These are phyloP conservation scores for Mucor velutinosus DNA, from an alignment of 371 early-diverging fungal species.

Conservation along the genomic window DNA sequence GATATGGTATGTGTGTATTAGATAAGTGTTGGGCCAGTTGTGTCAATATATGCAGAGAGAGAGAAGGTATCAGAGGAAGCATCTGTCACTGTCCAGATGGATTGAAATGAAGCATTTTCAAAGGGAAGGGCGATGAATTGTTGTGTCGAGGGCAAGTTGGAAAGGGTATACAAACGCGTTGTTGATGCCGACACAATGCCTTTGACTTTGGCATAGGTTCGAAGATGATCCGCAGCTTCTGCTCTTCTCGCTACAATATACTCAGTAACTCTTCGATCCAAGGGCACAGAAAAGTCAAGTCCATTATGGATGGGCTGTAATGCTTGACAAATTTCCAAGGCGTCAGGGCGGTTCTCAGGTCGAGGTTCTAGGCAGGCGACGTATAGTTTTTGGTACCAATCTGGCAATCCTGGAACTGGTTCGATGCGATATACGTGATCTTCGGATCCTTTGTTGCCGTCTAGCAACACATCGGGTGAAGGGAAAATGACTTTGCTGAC, in stretches of 20 bases:
- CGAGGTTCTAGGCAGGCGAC: constrained; percentile 44
- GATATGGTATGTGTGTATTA: neutral
- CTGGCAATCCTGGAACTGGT: constrained; percentile 45
- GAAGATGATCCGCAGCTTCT: constrained; percentile 45
- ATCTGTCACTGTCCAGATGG: constrained; percentile 5
- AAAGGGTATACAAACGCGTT: constrained; percentile 47
- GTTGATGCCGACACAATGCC: constrained; percentile 38
- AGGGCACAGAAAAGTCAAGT: constrained; percentile 38
- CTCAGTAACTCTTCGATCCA: constrained; percentile 37
- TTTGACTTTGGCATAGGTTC: constrained; percentile 42
- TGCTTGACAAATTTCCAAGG: constrained; percentile 36
- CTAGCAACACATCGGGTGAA: constrained; percentile 45
- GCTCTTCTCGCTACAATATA: constrained; percentile 49
- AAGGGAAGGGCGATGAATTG: constrained; percentile 35
- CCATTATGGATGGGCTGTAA: constrained; percentile 41
- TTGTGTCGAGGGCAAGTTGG: constrained; percentile 37
- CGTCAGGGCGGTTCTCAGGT: constrained; percentile 47
- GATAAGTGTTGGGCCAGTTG: constrained; percentile 5
- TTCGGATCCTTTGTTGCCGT: constrained; percentile 18
- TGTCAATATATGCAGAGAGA: constrained; percentile 22
- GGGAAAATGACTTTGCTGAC: constrained; percentile 55
- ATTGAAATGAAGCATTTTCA: constrained; percentile 18
- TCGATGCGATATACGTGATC: constrained; percentile 43
- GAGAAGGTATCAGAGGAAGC: constrained; percentile 17
- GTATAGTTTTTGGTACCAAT: constrained; percentile 43